Base-by-base conservation (phyloP, 148 eudicot genomes). In the Spergularia marina region DNA sequence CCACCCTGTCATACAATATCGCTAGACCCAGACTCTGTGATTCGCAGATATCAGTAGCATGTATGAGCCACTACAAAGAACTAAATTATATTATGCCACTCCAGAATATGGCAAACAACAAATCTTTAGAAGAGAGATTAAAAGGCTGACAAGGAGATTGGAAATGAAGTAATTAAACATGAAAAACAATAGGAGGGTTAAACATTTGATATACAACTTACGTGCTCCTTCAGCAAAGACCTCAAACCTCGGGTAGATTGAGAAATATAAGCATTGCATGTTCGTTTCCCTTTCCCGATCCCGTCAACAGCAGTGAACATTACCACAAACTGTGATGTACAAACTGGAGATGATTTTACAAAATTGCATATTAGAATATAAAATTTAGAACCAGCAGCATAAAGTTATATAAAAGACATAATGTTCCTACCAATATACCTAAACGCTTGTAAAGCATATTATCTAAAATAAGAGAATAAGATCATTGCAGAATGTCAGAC, bases 201-300 rank as follows among this genome's bases (percentile, higher is more conserved):
- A 71, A 66, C 21, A 80, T 6, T 53, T 30, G 41, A 49, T 54
- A 34, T 8, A 68, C 52, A 76, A 86, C 96, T 86, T 88, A 95
- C 99, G 79, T 92, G 96, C 82, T 90, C 94, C 77, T 75, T 90
- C 80, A 95, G 81, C 85, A 89, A 84, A 70, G 96, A 88, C 84
- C 99, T 87, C 65, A 95, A 82, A 74, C 87, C 86, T 87, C 96
- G 87, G 14, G 99, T 92, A 49, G 97, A 92, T 78, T 87, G 96
- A 57, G 99, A 95, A 52, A 95, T 81, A 74, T 87, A 95, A 44
- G 96, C 97, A 71, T 82, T 78, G 86, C 96, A 95, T 65, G 70
- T 65, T 51, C 83, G 80, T 82, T 90, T 89, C 58, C 76, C 79
- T 78, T 80, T 82, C 74, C 71, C 86, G 23, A 51, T 58, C 79